A percentile compares a stretch with the other conserved stretches of the same genome.
These are phyloP conservation scores for Arthrobotrys sinensis DNA, from an alignment of 2,329 filamentous ascomycete genomes.

Conservation along the genomic window DNA sequence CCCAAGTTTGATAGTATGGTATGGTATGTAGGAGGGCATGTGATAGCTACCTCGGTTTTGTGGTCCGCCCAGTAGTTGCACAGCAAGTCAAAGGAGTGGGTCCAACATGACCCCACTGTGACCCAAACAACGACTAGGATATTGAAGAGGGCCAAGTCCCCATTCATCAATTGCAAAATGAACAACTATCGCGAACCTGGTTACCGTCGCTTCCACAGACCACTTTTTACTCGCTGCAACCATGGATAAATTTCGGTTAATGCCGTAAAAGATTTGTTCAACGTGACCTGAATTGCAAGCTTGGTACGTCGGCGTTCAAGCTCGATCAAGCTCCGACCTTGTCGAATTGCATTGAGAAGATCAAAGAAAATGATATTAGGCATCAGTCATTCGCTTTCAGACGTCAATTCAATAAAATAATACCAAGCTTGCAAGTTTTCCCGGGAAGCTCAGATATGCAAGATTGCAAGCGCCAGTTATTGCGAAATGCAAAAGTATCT, in stretches of 20 bases:
- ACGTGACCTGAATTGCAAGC: constrained; percentile 11
- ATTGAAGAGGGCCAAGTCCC: background rate
- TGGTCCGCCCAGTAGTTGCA: background rate
- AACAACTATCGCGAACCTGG: constrained; percentile 20
- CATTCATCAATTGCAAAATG: constrained; percentile 16
- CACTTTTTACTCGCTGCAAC: constrained; percentile 11
- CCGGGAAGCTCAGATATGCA: background rate
- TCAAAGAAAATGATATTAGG: constrained; percentile 30
- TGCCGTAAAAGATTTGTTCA: constrained; percentile 34
- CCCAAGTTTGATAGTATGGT: constrained; percentile 2
- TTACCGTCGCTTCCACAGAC: constrained; percentile 34
- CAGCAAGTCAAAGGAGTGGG: constrained; percentile 27
- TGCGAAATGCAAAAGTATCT: constrained; percentile 31
- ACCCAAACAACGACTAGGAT: constrained; percentile 15
- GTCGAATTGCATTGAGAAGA: constrained; percentile 32
- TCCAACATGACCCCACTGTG: constrained; percentile 29
- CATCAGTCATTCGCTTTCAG: constrained; percentile 34
- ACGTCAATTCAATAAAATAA: constrained; percentile 18
- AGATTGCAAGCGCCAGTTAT: constrained; percentile 17
- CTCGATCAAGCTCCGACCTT: constrained; percentile 2
- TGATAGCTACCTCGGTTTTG: constrained; percentile 42
- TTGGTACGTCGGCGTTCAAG: constrained; percentile 39
- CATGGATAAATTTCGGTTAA: constrained; percentile 36
- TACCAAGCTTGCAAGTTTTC: background rate
- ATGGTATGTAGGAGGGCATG: constrained; percentile 22